Evolutionary conservation across 2,329 filamentous ascomycete genomes (phyloP).

Genomic region (Fusarium sp.): DNA sequence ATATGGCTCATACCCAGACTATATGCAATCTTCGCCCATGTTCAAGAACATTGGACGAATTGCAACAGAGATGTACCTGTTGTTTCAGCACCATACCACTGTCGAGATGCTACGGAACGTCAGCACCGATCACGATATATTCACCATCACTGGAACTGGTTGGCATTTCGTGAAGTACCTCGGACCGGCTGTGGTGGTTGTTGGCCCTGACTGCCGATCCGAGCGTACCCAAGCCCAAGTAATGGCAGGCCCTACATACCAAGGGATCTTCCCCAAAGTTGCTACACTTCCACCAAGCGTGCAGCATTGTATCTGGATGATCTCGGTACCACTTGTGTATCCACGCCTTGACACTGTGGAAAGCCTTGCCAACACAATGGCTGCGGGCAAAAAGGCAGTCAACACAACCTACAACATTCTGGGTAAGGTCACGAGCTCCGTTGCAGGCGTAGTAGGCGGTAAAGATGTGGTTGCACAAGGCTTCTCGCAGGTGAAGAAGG

Average conservation of each 20-base stretch:
- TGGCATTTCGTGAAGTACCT: conserved; percentile 99
- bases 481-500: conserved; percentile 95
- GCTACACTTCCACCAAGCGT: conserved; percentile 90
- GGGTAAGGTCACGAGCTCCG: conserved; percentile 93
- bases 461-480: conserved; percentile 93
- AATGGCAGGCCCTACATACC: conserved; percentile 95
- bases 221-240: conserved; percentile 92
- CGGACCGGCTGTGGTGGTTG: conserved; percentile 87
- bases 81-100: conserved; percentile 98
- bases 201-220: conserved; percentile 90
- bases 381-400: conserved; percentile 95
- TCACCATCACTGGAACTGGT: conserved; percentile 95
- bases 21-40: conserved; percentile 97
- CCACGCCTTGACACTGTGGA: conserved; percentile 92
- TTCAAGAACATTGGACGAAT: conserved; percentile 98
- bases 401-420: conserved; percentile 97
- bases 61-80: conserved; percentile 95
- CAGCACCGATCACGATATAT: conserved; percentile 87
- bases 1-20: conserved; percentile 95
- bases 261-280: conserved; percentile 96
- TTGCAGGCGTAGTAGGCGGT: conserved; percentile 93
- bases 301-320: conserved; percentile 96
- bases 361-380: conserved; percentile 88
- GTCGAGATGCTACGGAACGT: conserved; percentile 92
- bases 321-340: conserved; percentile 91